Evolutionary conservation across 345 rosid species (phyloP).

Genomic region (Camelina sativa): DNA sequence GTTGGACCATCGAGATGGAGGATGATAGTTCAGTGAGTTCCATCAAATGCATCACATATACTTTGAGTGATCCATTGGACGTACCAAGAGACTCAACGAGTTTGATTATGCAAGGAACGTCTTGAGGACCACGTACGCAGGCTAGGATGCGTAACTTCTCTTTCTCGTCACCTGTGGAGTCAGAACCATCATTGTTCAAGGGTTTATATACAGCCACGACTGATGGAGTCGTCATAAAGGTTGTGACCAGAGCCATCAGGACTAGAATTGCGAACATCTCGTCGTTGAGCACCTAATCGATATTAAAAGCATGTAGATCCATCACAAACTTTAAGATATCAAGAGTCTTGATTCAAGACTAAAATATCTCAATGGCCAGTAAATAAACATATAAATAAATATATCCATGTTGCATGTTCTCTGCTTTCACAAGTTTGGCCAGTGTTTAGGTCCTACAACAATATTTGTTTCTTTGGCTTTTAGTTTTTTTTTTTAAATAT

Average conservation of each 20-base stretch:
- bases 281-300: background rate
- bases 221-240: background rate
- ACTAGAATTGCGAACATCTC: slow-evolving; percentile 5
- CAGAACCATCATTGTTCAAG: background rate
- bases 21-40: background rate
- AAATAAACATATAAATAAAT: background rate
- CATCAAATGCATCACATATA: background rate
- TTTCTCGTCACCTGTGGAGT: background rate
- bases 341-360: too few relatives aligned
- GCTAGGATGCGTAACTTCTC: slow-evolving; percentile 25
- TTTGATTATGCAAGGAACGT: slow-evolving; percentile 2
- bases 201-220: background rate
- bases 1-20: background rate
- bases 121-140: slow-evolving; percentile 21
- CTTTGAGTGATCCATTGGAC: slow-evolving; percentile 13
- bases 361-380: background rate
- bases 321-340: background rate
- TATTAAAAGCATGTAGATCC: background rate
- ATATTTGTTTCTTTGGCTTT: too few relatives aligned
- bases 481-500: too few relatives aligned
- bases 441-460: too few relatives aligned
- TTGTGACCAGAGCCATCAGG: background rate
- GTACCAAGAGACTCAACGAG: slow-evolving; percentile 24
- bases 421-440: too few relatives aligned
- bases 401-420: too few relatives aligned